These are phyloP conservation scores for Globisporangium echinulatum DNA, from an alignment of 352 stramenopile species.

Conservation along the genomic window DNA sequence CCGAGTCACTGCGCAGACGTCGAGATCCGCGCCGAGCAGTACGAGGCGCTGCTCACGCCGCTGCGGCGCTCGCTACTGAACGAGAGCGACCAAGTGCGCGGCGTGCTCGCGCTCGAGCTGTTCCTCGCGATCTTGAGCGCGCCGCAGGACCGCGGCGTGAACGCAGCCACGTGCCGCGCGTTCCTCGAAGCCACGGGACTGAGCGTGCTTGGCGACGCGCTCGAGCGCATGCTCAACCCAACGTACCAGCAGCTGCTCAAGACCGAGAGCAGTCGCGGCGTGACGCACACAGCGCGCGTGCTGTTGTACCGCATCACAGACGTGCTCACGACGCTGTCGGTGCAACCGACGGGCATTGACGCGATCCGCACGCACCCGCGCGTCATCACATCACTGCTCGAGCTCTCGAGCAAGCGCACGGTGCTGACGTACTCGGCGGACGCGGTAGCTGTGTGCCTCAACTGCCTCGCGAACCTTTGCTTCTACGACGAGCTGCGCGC, in stretches of 20 bases:
- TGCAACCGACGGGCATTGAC: conserved; percentile 28
- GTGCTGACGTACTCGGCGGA: conserved; percentile 60
- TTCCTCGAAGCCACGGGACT: conserved; percentile 57
- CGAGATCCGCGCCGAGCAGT: conserved; percentile 49
- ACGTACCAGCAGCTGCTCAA: conserved; percentile 64
- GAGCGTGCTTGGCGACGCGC: conserved; percentile 36
- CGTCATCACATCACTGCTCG: conserved; percentile 52
- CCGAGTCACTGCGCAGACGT: conserved; percentile 44
- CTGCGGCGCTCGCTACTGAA: conserved; percentile 59
- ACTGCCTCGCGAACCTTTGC: conserved; percentile 57
- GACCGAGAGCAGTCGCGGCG: conserved; percentile 16
- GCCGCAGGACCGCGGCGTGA: conserved; percentile 37
- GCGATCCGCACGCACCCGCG: conserved; percentile 54
- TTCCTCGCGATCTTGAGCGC: conserved; percentile 53
- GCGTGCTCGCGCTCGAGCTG: conserved; percentile 64
- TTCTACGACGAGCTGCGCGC: conserved; percentile 44
- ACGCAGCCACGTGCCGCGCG: conserved; percentile 41
- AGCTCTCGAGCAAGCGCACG: conserved; percentile 45
- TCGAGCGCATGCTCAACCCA: conserved; percentile 67
- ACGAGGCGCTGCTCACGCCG: conserved; percentile 52
- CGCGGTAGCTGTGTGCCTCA: conserved; percentile 47
- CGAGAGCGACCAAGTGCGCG: conserved; percentile 71
- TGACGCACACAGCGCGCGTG: conserved; percentile 41
- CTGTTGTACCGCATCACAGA: conserved; percentile 72
- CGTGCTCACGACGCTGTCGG: conserved; percentile 43